phyloP scores from a whole-genome alignment of 2,329 filamentous ascomycete genomes.

The Phialocephala sp. region DNA sequence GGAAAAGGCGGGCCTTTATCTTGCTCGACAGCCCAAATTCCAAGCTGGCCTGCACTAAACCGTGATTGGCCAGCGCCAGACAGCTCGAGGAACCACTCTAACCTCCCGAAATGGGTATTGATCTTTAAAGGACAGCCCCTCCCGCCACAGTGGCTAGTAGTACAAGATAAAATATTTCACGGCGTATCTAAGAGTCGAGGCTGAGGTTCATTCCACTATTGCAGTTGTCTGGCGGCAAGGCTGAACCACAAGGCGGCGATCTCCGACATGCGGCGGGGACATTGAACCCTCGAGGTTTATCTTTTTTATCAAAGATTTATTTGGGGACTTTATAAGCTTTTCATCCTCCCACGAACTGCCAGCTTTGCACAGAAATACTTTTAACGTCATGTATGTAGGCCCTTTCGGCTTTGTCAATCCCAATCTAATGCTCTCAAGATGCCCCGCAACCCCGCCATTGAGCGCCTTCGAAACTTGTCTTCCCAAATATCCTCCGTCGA shows the following conservation, averaged over 20 bases:
- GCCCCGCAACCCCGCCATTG: slow-evolving; percentile 5
- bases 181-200: background rate
- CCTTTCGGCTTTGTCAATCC: background rate
- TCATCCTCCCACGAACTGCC: slow-evolving; percentile 5
- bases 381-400: background rate
- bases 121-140: background rate
- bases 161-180: background rate
- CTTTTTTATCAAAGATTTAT: background rate
- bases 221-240: slow-evolving; percentile 17
- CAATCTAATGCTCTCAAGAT: background rate
- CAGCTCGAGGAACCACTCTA: background rate
- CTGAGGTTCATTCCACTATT: background rate
- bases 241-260: slow-evolving; percentile 29
- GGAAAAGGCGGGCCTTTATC: background rate
- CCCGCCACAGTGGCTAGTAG: background rate
- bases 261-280: slow-evolving; percentile 29
- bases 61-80: background rate
- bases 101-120: background rate
- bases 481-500: background rate
- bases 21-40: background rate
- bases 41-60: background rate
- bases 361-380: background rate
- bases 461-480: slow-evolving; percentile 4
- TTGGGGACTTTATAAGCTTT: slow-evolving; percentile 6
- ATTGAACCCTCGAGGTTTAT: background rate